A percentile compares a stretch with the other conserved stretches of the same genome.
Conservation (phyloP, 2,329 filamentous ascomycete genomes). For the Endothia cerciana region DNA sequence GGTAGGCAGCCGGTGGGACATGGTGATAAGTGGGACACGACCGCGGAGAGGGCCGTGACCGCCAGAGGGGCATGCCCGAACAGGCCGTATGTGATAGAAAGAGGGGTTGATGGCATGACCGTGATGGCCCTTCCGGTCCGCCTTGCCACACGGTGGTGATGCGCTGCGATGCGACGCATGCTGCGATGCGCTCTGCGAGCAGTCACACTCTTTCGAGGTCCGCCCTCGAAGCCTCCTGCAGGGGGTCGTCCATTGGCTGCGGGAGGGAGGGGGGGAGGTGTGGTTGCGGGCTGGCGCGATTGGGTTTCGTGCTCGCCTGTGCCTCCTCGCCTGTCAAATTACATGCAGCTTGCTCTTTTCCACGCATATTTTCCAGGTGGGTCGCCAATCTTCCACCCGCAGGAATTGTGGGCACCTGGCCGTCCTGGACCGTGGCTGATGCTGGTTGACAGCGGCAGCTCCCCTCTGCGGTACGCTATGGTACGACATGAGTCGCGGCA, state of each 20-base stretch:
- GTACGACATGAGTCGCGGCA: not conserved
- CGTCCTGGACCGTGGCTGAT: not conserved
- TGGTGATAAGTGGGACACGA: not conserved
- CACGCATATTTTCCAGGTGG: conserved; percentile 1
- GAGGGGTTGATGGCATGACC: conserved; percentile 1
- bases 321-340: conserved; percentile 4
- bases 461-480: not conserved
- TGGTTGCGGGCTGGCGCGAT: conserved; percentile 1
- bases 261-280: not conserved
- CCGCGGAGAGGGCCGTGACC: too few species aligned
- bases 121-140: not conserved
- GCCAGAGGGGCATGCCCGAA: too few species aligned
- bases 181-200: not conserved
- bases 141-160: not conserved
- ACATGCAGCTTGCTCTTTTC: not conserved
- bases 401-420: not conserved
- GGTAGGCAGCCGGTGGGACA: not conserved
- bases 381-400: not conserved
- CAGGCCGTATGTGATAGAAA: not conserved
- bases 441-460: conserved; percentile 4
- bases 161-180: not conserved
- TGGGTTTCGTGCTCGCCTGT: not conserved
- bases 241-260: not conserved
- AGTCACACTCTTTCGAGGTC: not conserved
- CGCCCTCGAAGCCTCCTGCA: not conserved